Evolutionary conservation across 768 basidiomycete genomes (phyloP).

Genomic region (Boletellus emodensis): DNA sequence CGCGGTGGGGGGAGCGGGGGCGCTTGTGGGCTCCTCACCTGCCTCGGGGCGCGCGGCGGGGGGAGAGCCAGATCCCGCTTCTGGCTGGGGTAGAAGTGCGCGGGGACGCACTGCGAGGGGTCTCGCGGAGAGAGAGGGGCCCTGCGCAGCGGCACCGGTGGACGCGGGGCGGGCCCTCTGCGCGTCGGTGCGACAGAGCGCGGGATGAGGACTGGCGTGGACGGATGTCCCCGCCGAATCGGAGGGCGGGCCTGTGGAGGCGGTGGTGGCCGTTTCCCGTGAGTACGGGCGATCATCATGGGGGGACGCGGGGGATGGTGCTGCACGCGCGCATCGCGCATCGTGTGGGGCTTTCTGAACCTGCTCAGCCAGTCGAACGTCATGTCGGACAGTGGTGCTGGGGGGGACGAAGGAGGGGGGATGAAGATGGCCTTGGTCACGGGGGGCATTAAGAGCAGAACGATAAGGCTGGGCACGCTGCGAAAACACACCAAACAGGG

Average conservation of each 20-base stretch:
- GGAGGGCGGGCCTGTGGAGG: slow-evolving; percentile 16
- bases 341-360: slow-evolving; percentile 16
- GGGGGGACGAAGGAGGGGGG: slow-evolving; percentile 9
- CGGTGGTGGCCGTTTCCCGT: slow-evolving; percentile 17
- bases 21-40: background rate
- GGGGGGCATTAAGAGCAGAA: slow-evolving; percentile 27
- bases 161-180: slow-evolving; percentile 10
- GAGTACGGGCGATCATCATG: slow-evolving; percentile 13
- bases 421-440: slow-evolving; percentile 8
- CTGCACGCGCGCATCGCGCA: slow-evolving; percentile 15
- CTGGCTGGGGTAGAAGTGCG: slow-evolving; percentile 24
- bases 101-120: slow-evolving; percentile 20
- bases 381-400: slow-evolving; percentile 13
- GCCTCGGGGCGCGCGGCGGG: slow-evolving; percentile 9
- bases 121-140: slow-evolving; percentile 14
- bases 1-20: slow-evolving; percentile 25
- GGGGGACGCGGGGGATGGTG: slow-evolving; percentile 11
- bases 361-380: slow-evolving; percentile 27
- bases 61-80: slow-evolving; percentile 16
- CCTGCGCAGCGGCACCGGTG: slow-evolving; percentile 5
- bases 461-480: slow-evolving; percentile 28
- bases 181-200: slow-evolving; percentile 12
- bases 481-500: slow-evolving; percentile 23
- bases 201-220: slow-evolving; percentile 4
- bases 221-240: slow-evolving; percentile 18